A percentile compares a stretch with the other conserved stretches of the same genome.
Conservation (phyloP, 2,329 filamentous ascomycete species). For the Clonostachys chloroleuca region DNA sequence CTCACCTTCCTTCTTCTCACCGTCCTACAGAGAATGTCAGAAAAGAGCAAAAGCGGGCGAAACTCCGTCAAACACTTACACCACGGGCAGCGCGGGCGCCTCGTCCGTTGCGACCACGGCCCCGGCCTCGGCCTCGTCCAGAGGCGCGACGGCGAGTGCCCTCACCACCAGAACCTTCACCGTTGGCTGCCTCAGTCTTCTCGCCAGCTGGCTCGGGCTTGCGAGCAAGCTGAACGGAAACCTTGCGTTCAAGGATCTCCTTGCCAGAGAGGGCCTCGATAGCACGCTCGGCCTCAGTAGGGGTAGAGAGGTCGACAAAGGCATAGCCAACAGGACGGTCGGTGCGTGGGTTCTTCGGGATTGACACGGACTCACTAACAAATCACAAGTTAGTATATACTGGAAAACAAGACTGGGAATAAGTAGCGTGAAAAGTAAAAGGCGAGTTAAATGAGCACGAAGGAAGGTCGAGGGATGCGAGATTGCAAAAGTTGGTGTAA, state of each 20-base stretch:
- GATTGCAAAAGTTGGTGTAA: neutral
- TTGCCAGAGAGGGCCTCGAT: slow-evolving; percentile 95
- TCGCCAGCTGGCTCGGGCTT: slow-evolving; percentile 87
- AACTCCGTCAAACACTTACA: slow-evolving; percentile 31
- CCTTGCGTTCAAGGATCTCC: slow-evolving; percentile 97
- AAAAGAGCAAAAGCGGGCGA: neutral
- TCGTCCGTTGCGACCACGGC: slow-evolving; percentile 65
- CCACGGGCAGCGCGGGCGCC: slow-evolving; percentile 52
- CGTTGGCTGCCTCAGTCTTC: slow-evolving; percentile 70
- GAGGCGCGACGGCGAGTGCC: slow-evolving; percentile 59
- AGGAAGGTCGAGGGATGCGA: neutral
- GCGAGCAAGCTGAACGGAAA: slow-evolving; percentile 96
- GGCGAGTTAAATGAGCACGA: neutral
- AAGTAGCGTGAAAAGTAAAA: neutral
- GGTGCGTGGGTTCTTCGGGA: slow-evolving; percentile 98
- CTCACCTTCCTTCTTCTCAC: slow-evolving; percentile 41
- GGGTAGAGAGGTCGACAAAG: slow-evolving; percentile 96
- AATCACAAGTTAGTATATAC: slow-evolving; percentile 16
- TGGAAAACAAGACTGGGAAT: neutral
- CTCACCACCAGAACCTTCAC: slow-evolving; percentile 68
- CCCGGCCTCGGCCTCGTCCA: slow-evolving; percentile 64
- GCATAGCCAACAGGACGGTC: slow-evolving; percentile 98
- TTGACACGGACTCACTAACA: slow-evolving; percentile 91
- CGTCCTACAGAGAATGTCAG: slow-evolving; percentile 15
- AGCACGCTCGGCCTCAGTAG: slow-evolving; percentile 90